A percentile compares a stretch with the other conserved stretches of the same genome.
Conservation (phyloP, 73 alveolate species). For the Diophrys sp. region DNA sequence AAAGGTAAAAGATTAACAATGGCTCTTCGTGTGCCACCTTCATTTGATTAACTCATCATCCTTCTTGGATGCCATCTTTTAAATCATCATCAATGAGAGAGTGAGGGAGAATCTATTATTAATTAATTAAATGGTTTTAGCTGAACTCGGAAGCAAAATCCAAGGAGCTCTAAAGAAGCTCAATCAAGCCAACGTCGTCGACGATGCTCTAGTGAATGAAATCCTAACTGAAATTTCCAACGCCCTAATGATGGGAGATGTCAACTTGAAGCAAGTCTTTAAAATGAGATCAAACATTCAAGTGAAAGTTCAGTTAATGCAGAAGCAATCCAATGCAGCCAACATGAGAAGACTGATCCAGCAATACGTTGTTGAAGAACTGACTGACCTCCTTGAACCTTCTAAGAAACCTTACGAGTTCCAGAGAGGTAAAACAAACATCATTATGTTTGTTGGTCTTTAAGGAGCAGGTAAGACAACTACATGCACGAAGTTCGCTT, state of each 20-base stretch:
- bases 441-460: slow-evolving; percentile 99
- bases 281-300: slow-evolving; percentile 82
- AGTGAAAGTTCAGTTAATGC: slow-evolving; percentile 74
- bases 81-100: not conserved
- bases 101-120: not conserved
- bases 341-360: slow-evolving; percentile 86
- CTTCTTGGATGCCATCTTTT: too few relatives aligned
- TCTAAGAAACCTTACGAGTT: slow-evolving; percentile 67
- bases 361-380: slow-evolving; percentile 88
- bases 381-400: slow-evolving; percentile 80
- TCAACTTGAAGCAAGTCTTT: slow-evolving; percentile 83
- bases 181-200: slow-evolving; percentile 74
- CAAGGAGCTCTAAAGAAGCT: slow-evolving; percentile 72
- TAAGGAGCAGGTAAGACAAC: slow-evolving; percentile 99
- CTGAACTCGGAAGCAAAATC: slow-evolving; percentile 82
- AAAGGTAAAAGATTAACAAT: too few relatives aligned
- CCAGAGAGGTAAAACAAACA: slow-evolving; percentile 92
- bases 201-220: slow-evolving; percentile 74
- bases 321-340: slow-evolving; percentile 63
- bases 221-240: slow-evolving; percentile 76
- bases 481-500: slow-evolving; percentile 98
- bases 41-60: too few relatives aligned
- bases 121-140: slow-evolving; percentile 75
- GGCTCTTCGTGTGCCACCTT: too few relatives aligned
- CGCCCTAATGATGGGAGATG: slow-evolving; percentile 92